Conservation (phyloP, 345 rosid species). For the Acer saccharum region DNA sequence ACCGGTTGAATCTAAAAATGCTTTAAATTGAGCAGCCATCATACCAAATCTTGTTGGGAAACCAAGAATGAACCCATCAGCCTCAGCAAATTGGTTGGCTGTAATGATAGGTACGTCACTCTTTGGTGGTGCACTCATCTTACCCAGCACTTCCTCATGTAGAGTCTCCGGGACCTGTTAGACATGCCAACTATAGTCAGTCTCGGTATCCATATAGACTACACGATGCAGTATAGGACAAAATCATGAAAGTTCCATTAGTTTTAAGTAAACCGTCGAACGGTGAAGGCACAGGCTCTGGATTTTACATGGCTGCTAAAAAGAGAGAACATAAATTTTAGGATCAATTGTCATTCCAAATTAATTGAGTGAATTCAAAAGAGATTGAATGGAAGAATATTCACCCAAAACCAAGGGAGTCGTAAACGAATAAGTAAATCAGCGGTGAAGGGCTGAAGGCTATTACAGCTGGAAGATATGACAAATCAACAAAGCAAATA, state of each 20-base stretch:
- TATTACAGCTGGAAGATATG: background rate
- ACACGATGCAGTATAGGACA: background rate
- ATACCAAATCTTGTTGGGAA: slow-evolving; percentile 98
- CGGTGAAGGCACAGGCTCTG: background rate
- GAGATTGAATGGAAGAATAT: background rate
- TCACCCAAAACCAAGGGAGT: background rate
- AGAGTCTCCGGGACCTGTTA: slow-evolving; percentile 89
- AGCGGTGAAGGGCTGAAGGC: background rate
- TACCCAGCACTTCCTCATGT: slow-evolving; percentile 73
- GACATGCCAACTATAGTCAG: slow-evolving; percentile 1
- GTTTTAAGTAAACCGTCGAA: background rate
- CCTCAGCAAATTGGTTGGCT: slow-evolving; percentile 77
- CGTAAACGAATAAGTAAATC: background rate
- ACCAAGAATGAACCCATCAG: slow-evolving; percentile 87
- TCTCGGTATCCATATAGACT: background rate
- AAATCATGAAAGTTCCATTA: slow-evolving; percentile 5
- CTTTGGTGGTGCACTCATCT: slow-evolving; percentile 94
- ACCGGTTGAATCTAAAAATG: slow-evolving; percentile 93
- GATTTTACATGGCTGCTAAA: background rate
- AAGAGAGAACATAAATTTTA: background rate
- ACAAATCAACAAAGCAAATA: background rate
- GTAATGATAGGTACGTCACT: slow-evolving; percentile 77
- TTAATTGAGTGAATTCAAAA: background rate
- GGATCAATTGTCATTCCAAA: background rate
- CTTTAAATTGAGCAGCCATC: slow-evolving; percentile 99